Evolutionary conservation across 352 stramenopile genomes (phyloP).

Genomic region (Elongisporangium anandrum): DNA sequence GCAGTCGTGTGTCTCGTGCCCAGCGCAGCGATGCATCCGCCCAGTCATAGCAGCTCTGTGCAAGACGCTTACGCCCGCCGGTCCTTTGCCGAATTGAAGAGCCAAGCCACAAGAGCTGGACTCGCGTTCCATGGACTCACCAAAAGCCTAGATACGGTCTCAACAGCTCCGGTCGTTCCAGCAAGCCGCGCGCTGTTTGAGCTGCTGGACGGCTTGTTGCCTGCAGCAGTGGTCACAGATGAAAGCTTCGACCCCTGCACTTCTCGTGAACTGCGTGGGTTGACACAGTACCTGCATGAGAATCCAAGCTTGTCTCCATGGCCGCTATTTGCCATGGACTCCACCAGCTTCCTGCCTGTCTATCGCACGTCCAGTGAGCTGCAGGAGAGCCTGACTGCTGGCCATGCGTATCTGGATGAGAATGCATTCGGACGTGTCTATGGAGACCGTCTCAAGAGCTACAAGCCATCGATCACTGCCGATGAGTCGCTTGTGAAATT

Average conservation of each 20-base stretch:
- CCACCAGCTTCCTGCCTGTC: slow-evolving; percentile 37
- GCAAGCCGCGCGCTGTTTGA: slow-evolving; percentile 14
- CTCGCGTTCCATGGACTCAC: slow-evolving; percentile 46
- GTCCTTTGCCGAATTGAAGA: slow-evolving; percentile 44
- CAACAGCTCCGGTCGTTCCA: slow-evolving; percentile 13
- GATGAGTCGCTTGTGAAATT: background rate
- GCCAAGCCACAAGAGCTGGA: slow-evolving; percentile 28
- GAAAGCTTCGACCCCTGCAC: slow-evolving; percentile 23
- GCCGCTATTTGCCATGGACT: slow-evolving; percentile 59
- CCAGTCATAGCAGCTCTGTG: slow-evolving; percentile 45
- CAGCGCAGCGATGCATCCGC: slow-evolving; percentile 42
- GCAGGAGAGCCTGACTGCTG: slow-evolving; percentile 28
- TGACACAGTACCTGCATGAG: slow-evolving; percentile 27
- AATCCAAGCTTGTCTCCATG: slow-evolving; percentile 34
- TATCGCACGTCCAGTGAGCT: slow-evolving; percentile 36
- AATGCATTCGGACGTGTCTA: slow-evolving; percentile 36
- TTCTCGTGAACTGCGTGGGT: slow-evolving; percentile 25
- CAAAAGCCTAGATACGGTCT: slow-evolving; percentile 2
- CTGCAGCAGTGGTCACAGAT: slow-evolving; percentile 40
- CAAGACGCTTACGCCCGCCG: slow-evolving; percentile 54
- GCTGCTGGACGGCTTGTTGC: slow-evolving; percentile 33
- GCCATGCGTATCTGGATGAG: slow-evolving; percentile 28
- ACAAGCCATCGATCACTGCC: background rate
- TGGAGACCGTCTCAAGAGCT: slow-evolving; percentile 7
- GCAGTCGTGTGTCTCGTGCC: slow-evolving; percentile 41